A percentile compares a stretch with the other conserved stretches of the same genome.
Conservation (phyloP, 2,329 filamentous ascomycete genomes). For the Venturia nashicola region DNA sequence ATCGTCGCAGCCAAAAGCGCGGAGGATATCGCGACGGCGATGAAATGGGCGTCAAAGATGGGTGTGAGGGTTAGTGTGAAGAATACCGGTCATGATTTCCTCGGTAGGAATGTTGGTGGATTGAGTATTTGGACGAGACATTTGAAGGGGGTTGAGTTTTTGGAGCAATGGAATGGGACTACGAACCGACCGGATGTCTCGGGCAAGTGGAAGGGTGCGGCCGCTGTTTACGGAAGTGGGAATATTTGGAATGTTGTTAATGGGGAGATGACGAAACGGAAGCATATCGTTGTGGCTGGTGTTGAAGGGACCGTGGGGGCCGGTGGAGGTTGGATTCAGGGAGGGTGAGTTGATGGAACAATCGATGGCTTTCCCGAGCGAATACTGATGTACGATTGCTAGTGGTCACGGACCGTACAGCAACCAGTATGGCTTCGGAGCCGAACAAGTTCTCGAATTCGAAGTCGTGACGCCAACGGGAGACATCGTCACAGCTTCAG, state of each 20-base stretch:
- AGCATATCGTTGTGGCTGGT: slow-evolving; percentile 4
- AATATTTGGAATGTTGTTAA: not conserved
- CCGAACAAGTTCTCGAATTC: slow-evolving; percentile 33
- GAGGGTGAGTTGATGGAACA: slow-evolving; percentile 2
- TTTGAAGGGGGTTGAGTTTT: slow-evolving; percentile 4
- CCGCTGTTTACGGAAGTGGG: not conserved
- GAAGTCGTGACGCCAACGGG: slow-evolving; percentile 29
- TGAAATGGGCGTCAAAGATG: slow-evolving; percentile 7
- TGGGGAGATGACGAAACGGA: not conserved
- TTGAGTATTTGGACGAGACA: slow-evolving; percentile 10
- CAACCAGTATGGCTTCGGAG: slow-evolving; percentile 29
- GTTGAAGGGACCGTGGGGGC: slow-evolving; percentile 13
- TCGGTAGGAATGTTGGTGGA: slow-evolving; percentile 2
- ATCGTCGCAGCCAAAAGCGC: slow-evolving; percentile 6
- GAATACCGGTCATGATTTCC: slow-evolving; percentile 12
- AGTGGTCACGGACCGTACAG: slow-evolving; percentile 30
- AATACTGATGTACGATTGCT: not conserved
- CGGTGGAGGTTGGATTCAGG: slow-evolving; percentile 15
- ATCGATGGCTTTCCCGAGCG: no score
- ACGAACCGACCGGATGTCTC: not conserved
- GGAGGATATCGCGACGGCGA: slow-evolving; percentile 4
- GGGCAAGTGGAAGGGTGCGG: slow-evolving; percentile 2
- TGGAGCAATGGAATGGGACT: slow-evolving; percentile 2
- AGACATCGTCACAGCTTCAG: slow-evolving; percentile 21
- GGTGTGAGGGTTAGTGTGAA: slow-evolving; percentile 8